Base-by-base conservation (phyloP, 306 rosid genomes). In the Sicyos edulis region DNA sequence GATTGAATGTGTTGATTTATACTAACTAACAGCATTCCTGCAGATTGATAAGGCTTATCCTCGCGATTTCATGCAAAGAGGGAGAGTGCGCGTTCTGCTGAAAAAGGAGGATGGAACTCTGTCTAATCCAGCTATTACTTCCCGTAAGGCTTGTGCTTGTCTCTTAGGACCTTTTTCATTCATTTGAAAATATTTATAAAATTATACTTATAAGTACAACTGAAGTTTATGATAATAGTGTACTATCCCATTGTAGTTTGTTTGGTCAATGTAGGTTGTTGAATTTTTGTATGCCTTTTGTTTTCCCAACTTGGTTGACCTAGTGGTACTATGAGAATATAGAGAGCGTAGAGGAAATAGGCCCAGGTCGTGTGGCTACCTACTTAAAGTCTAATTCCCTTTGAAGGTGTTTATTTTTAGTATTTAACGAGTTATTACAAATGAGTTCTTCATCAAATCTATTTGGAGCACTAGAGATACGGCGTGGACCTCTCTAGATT, bases 21-120 rank as follows among this genome's bases (percentile, higher is more conserved):
- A 47, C 49, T 44, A 10, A 47, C 49, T 44, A 10, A 42, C 17
- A 42, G 17, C 53, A 64, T 64, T 12, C 56, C 45, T 40, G 42
- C 81, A 89, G 98, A 66, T 84, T 29, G 90, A 88, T 64, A 92
- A 88, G 83, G 98, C 96, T 70, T 92, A 92, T 55, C 96, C 96
- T 2, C 95, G 96, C 6, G 96, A 93, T 83, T 93, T 88, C 77
- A 85, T 88, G 93, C 97, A 90, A 87, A 76, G 82, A 70, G 98
- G 96, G 73, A 80, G 98, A 74, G 90, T 90, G 54, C 84, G 98
- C 83, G 92, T 84, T 1, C 80, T 77, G 87, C 87, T 93, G 61
- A 90, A 88, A 74, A 88, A 72, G 76, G 97, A 86, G 57, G 97
- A 90, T 78, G 98, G 98, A 14, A 75, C 89, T 61, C 87, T 86